These are phyloP conservation scores for Diaporthe capsici DNA, from an alignment of 2,329 filamentous ascomycete genomes.

Conservation along the genomic window DNA sequence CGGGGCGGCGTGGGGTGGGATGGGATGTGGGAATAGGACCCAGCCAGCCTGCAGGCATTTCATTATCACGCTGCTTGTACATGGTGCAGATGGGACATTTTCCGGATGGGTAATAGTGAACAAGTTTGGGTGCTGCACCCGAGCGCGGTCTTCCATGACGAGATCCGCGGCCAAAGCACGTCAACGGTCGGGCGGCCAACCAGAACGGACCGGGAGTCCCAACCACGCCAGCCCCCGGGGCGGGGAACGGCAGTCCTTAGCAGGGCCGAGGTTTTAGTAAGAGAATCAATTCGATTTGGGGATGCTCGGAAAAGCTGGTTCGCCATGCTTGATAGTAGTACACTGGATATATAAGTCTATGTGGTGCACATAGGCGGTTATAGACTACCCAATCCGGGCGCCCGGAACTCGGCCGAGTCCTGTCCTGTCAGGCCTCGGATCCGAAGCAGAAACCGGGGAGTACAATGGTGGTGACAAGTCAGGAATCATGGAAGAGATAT, in stretches of 20 bases:
- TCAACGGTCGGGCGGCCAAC: constrained; percentile 34
- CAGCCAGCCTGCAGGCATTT: neutral
- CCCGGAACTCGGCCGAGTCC: constrained; percentile 8
- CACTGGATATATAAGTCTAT: neutral
- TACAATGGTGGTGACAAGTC: neutral
- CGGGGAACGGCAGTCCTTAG: constrained; percentile 27
- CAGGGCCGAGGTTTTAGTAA: neutral
- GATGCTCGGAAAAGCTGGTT: neutral
- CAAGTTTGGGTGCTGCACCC: constrained; percentile 11
- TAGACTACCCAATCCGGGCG: neutral
- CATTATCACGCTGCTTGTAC: neutral
- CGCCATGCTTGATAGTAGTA: neutral
- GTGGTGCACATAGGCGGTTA: neutral
- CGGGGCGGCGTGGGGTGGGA: neutral
- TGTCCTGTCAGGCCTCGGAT: neutral
- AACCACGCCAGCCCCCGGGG: neutral
- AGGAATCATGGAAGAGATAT: neutral
- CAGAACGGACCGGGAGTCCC: constrained; percentile 20
- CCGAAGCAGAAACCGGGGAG: neutral
- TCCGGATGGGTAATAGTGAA: neutral
- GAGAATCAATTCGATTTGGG: neutral
- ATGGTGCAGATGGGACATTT: neutral
- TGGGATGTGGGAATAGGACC: neutral
- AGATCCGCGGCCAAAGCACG: constrained; percentile 29
- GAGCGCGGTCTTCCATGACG: constrained; percentile 12